phyloP scores from a whole-genome alignment of 192 early-diverging fungal species.

The Martensiomyces pterosporus region DNA sequence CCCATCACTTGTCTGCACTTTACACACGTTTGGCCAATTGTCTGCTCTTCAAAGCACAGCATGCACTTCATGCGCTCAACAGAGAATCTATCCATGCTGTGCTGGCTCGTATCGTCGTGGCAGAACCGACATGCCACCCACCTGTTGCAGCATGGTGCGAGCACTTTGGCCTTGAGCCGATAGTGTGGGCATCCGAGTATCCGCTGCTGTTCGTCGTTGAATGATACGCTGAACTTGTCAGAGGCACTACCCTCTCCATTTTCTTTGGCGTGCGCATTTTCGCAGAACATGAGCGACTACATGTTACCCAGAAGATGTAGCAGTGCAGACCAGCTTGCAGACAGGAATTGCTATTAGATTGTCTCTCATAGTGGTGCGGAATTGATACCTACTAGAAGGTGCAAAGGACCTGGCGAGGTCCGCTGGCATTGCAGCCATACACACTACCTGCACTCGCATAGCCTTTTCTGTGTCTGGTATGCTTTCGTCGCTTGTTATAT shows the following conservation, averaged over 20 bases:
- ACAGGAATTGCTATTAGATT: no score
- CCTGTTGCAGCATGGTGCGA: conserved; percentile 66
- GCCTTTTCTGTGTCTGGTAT: no score
- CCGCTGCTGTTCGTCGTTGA: conserved; percentile 6
- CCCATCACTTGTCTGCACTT: conserved; percentile 63
- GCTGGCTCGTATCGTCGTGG: conserved; percentile 64
- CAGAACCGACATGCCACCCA: conserved; percentile 77
- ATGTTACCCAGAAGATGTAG: no score
- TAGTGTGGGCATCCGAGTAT: conserved; percentile 42
- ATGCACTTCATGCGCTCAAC: conserved; percentile 89
- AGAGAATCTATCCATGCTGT: conserved; percentile 63
- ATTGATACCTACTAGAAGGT: no score
- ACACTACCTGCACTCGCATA: no score
- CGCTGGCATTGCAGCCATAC: no score
- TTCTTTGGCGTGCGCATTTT: background rate
- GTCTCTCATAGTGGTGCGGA: no score
- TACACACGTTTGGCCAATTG: conserved; percentile 67
- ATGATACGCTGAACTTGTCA: background rate
- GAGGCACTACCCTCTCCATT: background rate
- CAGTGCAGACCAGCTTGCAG: no score
- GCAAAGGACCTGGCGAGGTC: no score
- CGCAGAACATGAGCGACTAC: conserved; percentile 5
- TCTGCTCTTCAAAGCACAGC: conserved; percentile 79
- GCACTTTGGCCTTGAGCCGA: conserved; percentile 39
- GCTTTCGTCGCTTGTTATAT: no score